A percentile compares a stretch with the other conserved stretches of the same genome.
These are phyloP conservation scores for Cyberlindnera japonica DNA, from an alignment of 805 yeast genomes.

Conservation along the genomic window DNA sequence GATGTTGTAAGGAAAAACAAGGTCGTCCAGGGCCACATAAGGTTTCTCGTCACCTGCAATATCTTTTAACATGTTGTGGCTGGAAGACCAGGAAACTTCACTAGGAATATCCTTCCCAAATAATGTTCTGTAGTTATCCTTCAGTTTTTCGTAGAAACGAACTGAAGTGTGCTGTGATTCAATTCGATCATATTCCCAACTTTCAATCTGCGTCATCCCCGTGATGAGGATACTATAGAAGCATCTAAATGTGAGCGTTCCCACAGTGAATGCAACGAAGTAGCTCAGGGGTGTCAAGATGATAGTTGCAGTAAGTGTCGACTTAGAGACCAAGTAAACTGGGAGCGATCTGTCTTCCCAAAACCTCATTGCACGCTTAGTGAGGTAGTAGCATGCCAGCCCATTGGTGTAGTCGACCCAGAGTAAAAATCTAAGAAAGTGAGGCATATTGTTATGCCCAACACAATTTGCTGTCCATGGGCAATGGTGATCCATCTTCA, in stretches of 20 bases:
- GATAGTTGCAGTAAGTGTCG: conserved; percentile 53
- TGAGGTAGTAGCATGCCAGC: conserved; percentile 41
- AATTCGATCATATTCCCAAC: conserved; percentile 87
- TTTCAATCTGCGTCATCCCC: conserved; percentile 87
- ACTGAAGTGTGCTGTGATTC: conserved; percentile 59
- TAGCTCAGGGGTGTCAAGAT: conserved; percentile 50
- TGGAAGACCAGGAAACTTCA: conserved; percentile 22
- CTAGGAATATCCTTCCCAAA: conserved; percentile 22
- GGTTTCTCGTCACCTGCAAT: conserved; percentile 16
- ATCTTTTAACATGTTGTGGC: conserved; percentile 8
- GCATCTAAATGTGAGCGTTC: conserved; percentile 59
- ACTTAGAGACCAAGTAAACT: conserved; percentile 46
- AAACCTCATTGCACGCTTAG: conserved; percentile 37
- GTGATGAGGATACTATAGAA: conserved; percentile 46
- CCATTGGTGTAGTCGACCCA: conserved; percentile 59
- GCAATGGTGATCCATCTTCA: conserved; percentile 90
- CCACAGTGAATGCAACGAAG: conserved; percentile 59
- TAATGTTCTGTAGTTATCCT: conserved; percentile 36
- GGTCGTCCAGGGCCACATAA: conserved; percentile 51
- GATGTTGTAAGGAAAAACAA: conserved; percentile 82
- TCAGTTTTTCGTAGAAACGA: conserved; percentile 48
- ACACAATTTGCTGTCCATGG: conserved; percentile 95
- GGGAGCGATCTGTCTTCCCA: conserved; percentile 53
- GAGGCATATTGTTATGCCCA: conserved; percentile 74
- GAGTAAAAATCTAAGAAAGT: conserved; percentile 69